These are phyloP conservation scores for Sordariomycetes sp. DNA, from an alignment of 2,329 filamentous ascomycete genomes.

Conservation along the genomic window DNA sequence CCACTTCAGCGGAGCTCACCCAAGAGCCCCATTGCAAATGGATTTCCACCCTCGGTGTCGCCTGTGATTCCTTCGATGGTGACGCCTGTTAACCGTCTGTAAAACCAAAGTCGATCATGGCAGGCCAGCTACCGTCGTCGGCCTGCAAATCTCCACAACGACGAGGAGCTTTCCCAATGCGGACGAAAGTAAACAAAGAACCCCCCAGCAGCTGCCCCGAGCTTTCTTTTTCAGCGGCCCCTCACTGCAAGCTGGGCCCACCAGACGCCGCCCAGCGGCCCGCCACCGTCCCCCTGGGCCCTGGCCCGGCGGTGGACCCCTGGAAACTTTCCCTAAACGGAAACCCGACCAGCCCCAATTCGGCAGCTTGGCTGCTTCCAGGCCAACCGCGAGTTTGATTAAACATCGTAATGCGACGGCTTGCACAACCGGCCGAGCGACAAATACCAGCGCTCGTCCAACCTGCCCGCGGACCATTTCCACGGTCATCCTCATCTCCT, in stretches of 20 bases:
- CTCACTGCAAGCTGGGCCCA: background rate
- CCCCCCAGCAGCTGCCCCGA: background rate
- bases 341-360: background rate
- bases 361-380: constrained; percentile 5
- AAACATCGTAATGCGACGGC: background rate
- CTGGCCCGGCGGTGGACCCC: background rate
- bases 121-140: background rate
- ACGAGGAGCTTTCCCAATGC: constrained; percentile 21
- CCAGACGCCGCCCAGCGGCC: background rate
- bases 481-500: background rate
- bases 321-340: background rate
- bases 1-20: too few species aligned
- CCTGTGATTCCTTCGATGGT: too few species aligned
- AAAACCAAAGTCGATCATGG: background rate
- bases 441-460: background rate
- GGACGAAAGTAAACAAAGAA: constrained; percentile 11
- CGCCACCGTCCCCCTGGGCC: background rate
- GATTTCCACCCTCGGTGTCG: too few species aligned
- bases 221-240: background rate
- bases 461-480: background rate
- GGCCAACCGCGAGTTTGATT: constrained; percentile 9
- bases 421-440: background rate
- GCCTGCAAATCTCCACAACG: background rate
- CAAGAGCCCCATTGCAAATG: too few species aligned
- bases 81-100: too few species aligned